Percentiles rank a stretch among this genome's conserved stretches.
These are phyloP conservation scores for Erodium moschatum DNA, from an alignment of 441 rosid species.

Conservation along the genomic window DNA sequence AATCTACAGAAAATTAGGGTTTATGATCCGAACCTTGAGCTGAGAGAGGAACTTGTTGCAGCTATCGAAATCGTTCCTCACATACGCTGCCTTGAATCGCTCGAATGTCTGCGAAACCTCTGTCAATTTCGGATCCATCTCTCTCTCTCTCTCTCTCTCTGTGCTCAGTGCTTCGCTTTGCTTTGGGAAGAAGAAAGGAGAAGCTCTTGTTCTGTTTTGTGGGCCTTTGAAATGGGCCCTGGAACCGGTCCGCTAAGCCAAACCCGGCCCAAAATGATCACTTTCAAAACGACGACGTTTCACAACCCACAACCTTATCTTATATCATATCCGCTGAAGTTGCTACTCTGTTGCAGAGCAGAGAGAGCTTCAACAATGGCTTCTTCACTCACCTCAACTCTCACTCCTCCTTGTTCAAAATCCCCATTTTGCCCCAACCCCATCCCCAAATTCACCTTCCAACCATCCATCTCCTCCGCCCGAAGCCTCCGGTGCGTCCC, in stretches of 20 bases:
- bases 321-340: neutral
- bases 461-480: neutral
- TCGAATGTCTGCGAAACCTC: constrained; percentile 74
- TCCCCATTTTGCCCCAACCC: constrained; percentile 7
- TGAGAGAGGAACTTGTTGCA: constrained; percentile 53
- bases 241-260: neutral
- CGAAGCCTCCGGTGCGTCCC: neutral
- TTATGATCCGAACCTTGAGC: constrained; percentile 49
- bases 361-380: constrained; percentile 14
- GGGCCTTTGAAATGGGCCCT: neutral
- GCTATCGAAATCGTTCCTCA: constrained; percentile 49
- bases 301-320: neutral
- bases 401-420: neutral
- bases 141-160: constrained; percentile 2
- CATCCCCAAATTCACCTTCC: neutral
- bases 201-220: neutral
- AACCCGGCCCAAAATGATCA: neutral
- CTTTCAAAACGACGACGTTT: neutral
- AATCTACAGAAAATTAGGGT: constrained; percentile 24
- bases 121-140: constrained; percentile 70
- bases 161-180: constrained; percentile 10
- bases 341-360: neutral
- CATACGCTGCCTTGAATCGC: constrained; percentile 68
- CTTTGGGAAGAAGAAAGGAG: constrained; percentile 10
- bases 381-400: constrained; percentile 8